phyloP scores from a whole-genome alignment of 2,329 filamentous ascomycete species.

The Fulvia fulva region DNA sequence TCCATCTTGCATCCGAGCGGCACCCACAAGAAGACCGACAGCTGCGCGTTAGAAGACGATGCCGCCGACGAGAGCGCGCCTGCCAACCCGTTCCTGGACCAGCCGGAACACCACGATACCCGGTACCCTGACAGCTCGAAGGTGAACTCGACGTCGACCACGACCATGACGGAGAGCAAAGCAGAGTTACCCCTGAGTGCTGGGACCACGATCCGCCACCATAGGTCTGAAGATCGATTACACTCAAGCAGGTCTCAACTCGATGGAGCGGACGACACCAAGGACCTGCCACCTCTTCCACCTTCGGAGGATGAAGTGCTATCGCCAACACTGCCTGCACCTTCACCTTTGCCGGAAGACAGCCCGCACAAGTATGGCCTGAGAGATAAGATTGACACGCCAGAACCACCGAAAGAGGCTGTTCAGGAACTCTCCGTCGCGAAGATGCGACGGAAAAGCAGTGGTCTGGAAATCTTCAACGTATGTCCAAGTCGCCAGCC shows the following conservation, averaged over 20 bases:
- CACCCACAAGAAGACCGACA: conserved; percentile 16
- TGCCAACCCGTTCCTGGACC: conserved; percentile 20
- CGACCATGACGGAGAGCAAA: conserved; percentile 23
- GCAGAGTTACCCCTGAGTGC: conserved; percentile 24
- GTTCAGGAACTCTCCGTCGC: conserved; percentile 19
- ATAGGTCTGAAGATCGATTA: conserved; percentile 2
- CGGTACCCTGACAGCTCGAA: conserved; percentile 13
- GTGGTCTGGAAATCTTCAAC: conserved; percentile 33
- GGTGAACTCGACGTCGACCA: conserved; percentile 24
- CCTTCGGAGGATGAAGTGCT: conserved; percentile 8
- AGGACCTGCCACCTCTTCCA: conserved; percentile 13
- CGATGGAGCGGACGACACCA: conserved; percentile 6
- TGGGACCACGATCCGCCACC: conserved; percentile 25
- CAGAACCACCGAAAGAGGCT: conserved; percentile 22
- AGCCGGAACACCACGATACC: conserved; percentile 13
- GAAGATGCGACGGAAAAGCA: conserved; percentile 30
- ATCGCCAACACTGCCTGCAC: conserved; percentile 29
- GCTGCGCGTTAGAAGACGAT: conserved; percentile 7
- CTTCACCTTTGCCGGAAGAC: conserved; percentile 33
- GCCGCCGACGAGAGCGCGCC: conserved; percentile 7
- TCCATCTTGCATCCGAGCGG: conserved; percentile 19
- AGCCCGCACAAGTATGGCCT: conserved; percentile 35
- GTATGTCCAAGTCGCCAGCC: conserved; percentile 13
- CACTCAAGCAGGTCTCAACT: conserved; percentile 2
- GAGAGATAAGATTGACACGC: conserved; percentile 31